These are phyloP conservation scores for Termitomyces sp. DNA, from an alignment of 768 basidiomycete genomes.

Conservation along the genomic window DNA sequence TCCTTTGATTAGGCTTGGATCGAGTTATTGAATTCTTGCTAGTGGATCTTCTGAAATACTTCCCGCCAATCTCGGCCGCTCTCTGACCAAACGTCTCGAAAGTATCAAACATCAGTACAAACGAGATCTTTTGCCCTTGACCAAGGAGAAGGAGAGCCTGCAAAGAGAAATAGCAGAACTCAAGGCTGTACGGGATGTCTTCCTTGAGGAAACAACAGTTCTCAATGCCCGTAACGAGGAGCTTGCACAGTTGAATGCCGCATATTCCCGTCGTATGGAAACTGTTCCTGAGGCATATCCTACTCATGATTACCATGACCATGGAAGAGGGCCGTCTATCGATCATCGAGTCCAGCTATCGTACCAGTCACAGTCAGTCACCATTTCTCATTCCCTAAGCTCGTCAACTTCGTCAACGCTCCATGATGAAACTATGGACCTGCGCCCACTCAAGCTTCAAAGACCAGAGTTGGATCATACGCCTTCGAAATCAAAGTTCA, in stretches of 20 bases:
- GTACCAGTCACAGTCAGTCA: slow-evolving; percentile 23
- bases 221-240: slow-evolving; percentile 92
- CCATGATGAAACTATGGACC: slow-evolving; percentile 42
- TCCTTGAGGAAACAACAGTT: slow-evolving; percentile 87
- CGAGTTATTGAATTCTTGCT: slow-evolving; percentile 11
- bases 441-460: slow-evolving; percentile 29
- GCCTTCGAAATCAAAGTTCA: slow-evolving; percentile 52
- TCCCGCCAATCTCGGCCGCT: slow-evolving; percentile 50
- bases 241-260: slow-evolving; percentile 80
- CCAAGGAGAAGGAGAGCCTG: slow-evolving; percentile 73
- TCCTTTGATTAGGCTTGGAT: background rate
- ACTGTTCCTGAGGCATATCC: slow-evolving; percentile 29
- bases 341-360: slow-evolving; percentile 23
- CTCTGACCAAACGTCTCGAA: slow-evolving; percentile 82
- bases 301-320: slow-evolving; percentile 20
- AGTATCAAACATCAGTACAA: slow-evolving; percentile 84
- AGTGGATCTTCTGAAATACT: slow-evolving; percentile 28
- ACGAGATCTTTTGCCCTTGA: slow-evolving; percentile 80
- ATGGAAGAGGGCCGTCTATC: slow-evolving; percentile 15
- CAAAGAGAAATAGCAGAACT: slow-evolving; percentile 82
- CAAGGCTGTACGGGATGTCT: slow-evolving; percentile 76
- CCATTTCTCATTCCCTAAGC: slow-evolving; percentile 30
- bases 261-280: slow-evolving; percentile 79
- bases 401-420: slow-evolving; percentile 42
- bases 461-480: slow-evolving; percentile 44